phyloP scores from a whole-genome alignment of 805 yeast species.

The Ogataea wickerhamii region DNA sequence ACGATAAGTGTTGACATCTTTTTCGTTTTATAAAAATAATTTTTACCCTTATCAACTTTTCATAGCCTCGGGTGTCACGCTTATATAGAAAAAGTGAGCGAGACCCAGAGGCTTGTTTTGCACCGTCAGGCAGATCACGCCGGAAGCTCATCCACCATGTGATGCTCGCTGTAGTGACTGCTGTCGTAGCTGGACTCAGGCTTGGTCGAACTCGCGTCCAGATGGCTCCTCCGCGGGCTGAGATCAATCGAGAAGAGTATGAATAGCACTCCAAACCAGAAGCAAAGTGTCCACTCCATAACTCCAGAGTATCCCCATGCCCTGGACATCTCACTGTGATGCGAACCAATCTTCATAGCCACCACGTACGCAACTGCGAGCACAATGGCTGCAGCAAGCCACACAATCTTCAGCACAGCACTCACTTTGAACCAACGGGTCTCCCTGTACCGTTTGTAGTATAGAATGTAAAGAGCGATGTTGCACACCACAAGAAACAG shows the following conservation, averaged over 20 bases:
- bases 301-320: slow-evolving; percentile 52
- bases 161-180: slow-evolving; percentile 3
- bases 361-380: slow-evolving; percentile 69
- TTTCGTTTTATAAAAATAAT: too few relatives aligned
- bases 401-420: slow-evolving; percentile 51
- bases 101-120: too few relatives aligned
- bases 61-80: too few relatives aligned
- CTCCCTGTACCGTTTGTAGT: slow-evolving; percentile 22
- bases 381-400: slow-evolving; percentile 64
- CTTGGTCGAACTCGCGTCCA: slow-evolving; percentile 3
- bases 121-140: too few relatives aligned
- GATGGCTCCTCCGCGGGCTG: slow-evolving; percentile 18
- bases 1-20: too few relatives aligned
- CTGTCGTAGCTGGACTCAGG: slow-evolving; percentile 5
- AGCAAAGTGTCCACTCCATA: slow-evolving; percentile 86
- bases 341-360: slow-evolving; percentile 18
- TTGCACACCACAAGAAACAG: slow-evolving; percentile 50
- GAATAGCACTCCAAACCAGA: slow-evolving; percentile 72
- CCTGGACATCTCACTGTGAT: slow-evolving; percentile 27
- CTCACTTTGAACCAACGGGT: slow-evolving; percentile 37
- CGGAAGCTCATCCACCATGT: too few relatives aligned
- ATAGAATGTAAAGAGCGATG: slow-evolving; percentile 40
- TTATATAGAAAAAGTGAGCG: too few relatives aligned
- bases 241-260: slow-evolving; percentile 66
- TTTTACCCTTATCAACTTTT: too few relatives aligned